Evolutionary conservation across 1,284 basidiomycete species (phyloP), one percentile per base, ranked within the genome.

Genomic region (Bondarzewia mesenterica): DNA sequence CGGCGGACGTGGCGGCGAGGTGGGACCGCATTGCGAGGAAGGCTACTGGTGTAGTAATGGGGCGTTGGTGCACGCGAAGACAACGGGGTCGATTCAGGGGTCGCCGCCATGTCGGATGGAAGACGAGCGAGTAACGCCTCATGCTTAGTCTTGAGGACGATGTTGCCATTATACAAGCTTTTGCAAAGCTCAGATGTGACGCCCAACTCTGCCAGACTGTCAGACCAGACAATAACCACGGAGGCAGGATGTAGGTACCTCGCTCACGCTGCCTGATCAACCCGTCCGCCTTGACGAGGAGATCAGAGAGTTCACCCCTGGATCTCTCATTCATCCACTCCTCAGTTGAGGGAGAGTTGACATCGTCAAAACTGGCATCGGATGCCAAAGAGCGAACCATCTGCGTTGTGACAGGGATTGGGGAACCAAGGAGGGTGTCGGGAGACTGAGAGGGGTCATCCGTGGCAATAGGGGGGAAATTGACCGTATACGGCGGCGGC

Each of bases 231-330:
- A 7, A 22, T 32, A 12, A 12, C 29, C 29, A 25, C 21, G 40
- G 44, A 36, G 50, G 10, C 21, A 35, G 29, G 39, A 44, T 27
- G 42, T 29, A 62, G 79, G 50, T 60, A 87, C 89, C 87, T 58
- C 75, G 74, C 65, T 89, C 87, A 40, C 86, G 74, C 50, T 82
- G 80, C 58, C 79, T 82, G 52, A 93, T 89, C 42, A 90, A 68
- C 48, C 70, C 74, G 52, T 84, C 82, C 2, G 85, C 87, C 60
- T 80, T 80, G 37, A 77, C 63, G 32, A 89, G 72, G 36, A 89
- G 67, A 35, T 74, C 73, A 7, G 79, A 75, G 40, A 90, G 72
- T 56, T 90, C 87, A 53, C 83, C 83, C 37, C 78, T 71, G n/a
- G 82, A 86, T 57, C 70, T 73, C 52, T 80, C 80, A 53, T 74